Percentiles rank a stretch among this genome's conserved stretches.
phyloP scores from a whole-genome alignment of 208 protist genomes.

The Leishmania amazonensis region DNA sequence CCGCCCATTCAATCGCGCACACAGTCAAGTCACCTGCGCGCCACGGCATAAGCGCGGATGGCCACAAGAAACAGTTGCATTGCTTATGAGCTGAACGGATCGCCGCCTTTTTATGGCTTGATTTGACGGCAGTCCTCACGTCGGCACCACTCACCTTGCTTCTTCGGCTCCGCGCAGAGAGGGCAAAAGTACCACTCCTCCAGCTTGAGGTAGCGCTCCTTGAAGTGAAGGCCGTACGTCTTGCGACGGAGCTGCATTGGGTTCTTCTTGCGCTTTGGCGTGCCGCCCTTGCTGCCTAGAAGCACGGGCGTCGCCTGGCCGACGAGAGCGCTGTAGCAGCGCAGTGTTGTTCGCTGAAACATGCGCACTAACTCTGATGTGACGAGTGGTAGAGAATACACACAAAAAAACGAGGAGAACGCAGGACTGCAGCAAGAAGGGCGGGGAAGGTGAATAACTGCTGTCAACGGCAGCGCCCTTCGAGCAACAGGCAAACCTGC shows the following conservation, averaged over 20 bases:
- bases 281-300: slow-evolving; percentile 89
- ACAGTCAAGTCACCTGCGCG: not conserved
- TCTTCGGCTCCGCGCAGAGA: slow-evolving; percentile 91
- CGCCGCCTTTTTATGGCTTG: slow-evolving; percentile 62
- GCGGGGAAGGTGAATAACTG: not conserved
- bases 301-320: slow-evolving; percentile 64
- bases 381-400: not conserved
- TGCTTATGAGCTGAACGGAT: not conserved
- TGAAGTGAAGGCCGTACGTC: slow-evolving; percentile 91
- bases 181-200: slow-evolving; percentile 94
- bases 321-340: slow-evolving; percentile 38
- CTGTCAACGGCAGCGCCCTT: not conserved
- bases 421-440: not conserved
- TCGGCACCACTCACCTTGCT: slow-evolving; percentile 89
- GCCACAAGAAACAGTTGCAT: not conserved
- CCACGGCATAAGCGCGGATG: not conserved
- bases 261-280: slow-evolving; percentile 91
- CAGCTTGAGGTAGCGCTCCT: slow-evolving; percentile 85
- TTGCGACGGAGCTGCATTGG: slow-evolving; percentile 84
- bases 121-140: slow-evolving; percentile 91
- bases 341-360: slow-evolving; percentile 39
- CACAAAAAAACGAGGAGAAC: not conserved
- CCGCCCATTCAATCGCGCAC: not conserved
- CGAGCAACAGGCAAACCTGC: not conserved
- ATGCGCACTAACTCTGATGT: slow-evolving; percentile 9